Evolutionary conservation across 768 basidiomycete genomes (phyloP).

Genomic region (Multifurca ochricompacta): DNA sequence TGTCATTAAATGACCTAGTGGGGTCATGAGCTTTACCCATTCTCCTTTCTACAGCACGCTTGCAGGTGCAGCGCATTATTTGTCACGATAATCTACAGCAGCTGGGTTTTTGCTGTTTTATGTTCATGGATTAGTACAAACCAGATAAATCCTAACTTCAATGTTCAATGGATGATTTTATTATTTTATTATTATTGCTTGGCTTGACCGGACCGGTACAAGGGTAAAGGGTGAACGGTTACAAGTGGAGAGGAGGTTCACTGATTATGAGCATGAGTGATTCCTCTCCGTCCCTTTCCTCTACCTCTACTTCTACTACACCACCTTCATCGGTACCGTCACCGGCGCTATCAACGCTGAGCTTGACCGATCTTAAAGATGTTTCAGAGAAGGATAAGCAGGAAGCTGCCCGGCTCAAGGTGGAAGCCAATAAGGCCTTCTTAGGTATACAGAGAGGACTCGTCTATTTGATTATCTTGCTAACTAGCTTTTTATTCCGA

Average conservation of each 20-base stretch:
- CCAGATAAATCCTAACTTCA: too few relatives aligned
- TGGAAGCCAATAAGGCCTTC: constrained; percentile 85
- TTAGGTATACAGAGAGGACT: constrained; percentile 37
- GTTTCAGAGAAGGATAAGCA: constrained; percentile 66
- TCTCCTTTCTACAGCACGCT: too few relatives aligned
- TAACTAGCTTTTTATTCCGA: neutral
- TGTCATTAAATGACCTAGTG: constrained; percentile 23
- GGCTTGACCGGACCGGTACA: constrained; percentile 1
- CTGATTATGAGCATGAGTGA: constrained; percentile 23
- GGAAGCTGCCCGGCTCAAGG: constrained; percentile 67
- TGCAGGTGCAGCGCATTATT: too few relatives aligned
- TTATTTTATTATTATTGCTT: neutral
- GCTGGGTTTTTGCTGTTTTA: neutral
- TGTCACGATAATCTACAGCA: too few relatives aligned
- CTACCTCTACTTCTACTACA: constrained; percentile 40
- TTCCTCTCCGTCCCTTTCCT: constrained; percentile 31
- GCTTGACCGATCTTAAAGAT: constrained; percentile 33
- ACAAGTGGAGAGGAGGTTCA: neutral
- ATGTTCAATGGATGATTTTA: neutral
- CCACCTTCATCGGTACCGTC: constrained; percentile 50
- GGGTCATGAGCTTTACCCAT: neutral
- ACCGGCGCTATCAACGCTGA: constrained; percentile 46
- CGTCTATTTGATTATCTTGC: constrained; percentile 1
- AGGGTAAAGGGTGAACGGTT: neutral
- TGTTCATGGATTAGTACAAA: too few relatives aligned